Conservation (phyloP, 352 stramenopile species). For the Phytophthora pistaciae region DNA sequence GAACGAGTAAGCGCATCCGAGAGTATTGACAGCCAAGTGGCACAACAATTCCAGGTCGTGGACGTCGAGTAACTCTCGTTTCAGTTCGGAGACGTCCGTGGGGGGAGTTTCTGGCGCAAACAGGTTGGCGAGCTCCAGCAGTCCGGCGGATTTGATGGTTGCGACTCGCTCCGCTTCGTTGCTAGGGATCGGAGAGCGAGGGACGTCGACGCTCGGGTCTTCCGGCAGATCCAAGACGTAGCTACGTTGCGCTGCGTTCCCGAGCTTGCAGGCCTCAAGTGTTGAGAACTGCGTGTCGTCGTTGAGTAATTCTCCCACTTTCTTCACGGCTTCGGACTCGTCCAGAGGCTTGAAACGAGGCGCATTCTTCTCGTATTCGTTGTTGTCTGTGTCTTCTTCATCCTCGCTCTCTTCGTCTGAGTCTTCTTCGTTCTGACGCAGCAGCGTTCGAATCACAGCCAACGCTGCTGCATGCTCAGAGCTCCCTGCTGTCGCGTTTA, state of each 20-base stretch:
- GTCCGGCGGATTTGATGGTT: conserved; percentile 7
- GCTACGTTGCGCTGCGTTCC: conserved; percentile 22
- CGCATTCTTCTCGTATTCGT: background rate
- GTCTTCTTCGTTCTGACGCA: conserved; percentile 11
- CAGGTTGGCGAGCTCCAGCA: conserved; percentile 23
- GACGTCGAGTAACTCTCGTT: background rate
- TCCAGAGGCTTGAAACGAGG: conserved; percentile 10
- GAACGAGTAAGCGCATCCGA: conserved; percentile 49
- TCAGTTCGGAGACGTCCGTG: conserved; percentile 7
- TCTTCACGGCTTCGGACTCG: background rate
- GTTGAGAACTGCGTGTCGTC: conserved; percentile 17
- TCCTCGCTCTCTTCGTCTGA: background rate
- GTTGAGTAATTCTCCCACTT: conserved; percentile 18
- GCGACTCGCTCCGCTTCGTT: conserved; percentile 38
- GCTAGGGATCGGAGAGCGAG: conserved; percentile 35
- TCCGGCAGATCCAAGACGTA: conserved; percentile 30
- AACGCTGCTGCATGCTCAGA: conserved; percentile 11
- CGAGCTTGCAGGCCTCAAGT: conserved; percentile 29
- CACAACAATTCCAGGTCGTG: conserved; percentile 58
- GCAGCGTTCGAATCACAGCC: conserved; percentile 12
- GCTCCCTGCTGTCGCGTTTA: conserved; percentile 9
- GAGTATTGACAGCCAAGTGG: conserved; percentile 42
- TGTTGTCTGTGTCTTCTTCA: background rate
- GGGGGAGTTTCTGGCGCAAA: conserved; percentile 20
- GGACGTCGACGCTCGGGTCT: conserved; percentile 15